These are phyloP conservation scores for Leishmania guyanensis DNA, from an alignment of 208 protist genomes.

Conservation along the genomic window DNA sequence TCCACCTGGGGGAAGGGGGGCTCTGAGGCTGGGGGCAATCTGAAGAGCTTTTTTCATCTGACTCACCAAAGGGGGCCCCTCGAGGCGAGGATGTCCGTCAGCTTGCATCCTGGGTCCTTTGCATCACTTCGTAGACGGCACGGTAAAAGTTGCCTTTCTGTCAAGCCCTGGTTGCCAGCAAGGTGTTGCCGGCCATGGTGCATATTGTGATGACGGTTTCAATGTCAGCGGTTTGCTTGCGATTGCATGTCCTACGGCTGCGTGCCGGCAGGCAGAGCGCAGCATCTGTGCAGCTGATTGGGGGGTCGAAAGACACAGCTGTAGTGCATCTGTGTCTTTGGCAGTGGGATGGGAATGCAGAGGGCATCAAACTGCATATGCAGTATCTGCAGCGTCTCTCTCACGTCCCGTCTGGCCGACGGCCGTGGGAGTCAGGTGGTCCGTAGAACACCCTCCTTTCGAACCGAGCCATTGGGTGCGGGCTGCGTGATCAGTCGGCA, in stretches of 20 bases:
- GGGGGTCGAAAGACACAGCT: neutral
- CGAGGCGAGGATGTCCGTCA: too few relatives aligned
- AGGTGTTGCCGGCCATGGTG: neutral
- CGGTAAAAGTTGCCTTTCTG: neutral
- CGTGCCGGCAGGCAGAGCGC: too few relatives aligned
- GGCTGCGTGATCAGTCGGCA: neutral
- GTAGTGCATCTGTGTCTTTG: neutral
- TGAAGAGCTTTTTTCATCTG: neutral
- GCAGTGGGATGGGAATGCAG: neutral
- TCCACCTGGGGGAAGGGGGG: neutral
- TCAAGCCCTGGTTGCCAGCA: neutral
- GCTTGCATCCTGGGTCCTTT: neutral
- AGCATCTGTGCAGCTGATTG: neutral
- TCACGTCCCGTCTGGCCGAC: neutral
- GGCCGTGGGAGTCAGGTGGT: neutral
- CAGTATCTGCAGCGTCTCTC: neutral
- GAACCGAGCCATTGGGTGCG: neutral
- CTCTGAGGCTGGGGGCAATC: neutral
- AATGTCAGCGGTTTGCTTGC: neutral
- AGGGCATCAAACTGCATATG: neutral
- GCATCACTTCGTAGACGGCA: neutral
- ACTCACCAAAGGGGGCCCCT: neutral
- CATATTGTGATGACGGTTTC: neutral
- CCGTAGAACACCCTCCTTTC: neutral
- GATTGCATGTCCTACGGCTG: neutral